Percentiles rank a stretch among this genome's conserved stretches.
Conservation (phyloP, 106 monocot species). For the Alisma plantagoaquatica region DNA sequence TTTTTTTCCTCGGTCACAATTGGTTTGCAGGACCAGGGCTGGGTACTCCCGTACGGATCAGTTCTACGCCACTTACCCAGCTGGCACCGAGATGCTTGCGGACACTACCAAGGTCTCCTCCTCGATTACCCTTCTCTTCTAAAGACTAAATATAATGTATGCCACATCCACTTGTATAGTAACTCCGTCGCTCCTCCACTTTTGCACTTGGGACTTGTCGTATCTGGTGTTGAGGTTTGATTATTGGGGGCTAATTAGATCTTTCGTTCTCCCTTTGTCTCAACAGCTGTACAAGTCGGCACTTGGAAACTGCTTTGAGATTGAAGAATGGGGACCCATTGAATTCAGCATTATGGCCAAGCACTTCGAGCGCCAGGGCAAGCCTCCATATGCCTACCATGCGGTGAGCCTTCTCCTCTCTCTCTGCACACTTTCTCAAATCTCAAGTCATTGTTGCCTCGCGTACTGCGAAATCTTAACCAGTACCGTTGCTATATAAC, state of each 20-base stretch:
- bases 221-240: too few species aligned
- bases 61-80: slow-evolving; percentile 78
- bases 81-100: slow-evolving; percentile 71
- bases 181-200: too few species aligned
- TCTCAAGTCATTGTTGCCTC: too few species aligned
- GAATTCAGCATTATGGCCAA: slow-evolving; percentile 94
- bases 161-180: too few species aligned
- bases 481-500: too few species aligned
- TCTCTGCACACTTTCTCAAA: too few species aligned
- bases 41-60: slow-evolving; percentile 86
- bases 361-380: slow-evolving; percentile 96
- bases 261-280: not conserved
- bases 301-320: slow-evolving; percentile 81
- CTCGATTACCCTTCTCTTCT: too few species aligned
- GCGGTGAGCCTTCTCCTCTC: slow-evolving; percentile 44
- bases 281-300: slow-evolving; percentile 89
- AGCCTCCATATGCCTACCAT: slow-evolving; percentile 91
- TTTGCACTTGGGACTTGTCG: too few species aligned
- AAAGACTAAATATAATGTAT: too few species aligned
- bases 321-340: slow-evolving; percentile 91
- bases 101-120: slow-evolving; percentile 64
- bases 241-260: too few species aligned
- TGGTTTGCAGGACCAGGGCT: slow-evolving; percentile 58
- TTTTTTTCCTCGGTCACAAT: not conserved
- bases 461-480: too few species aligned